A percentile compares a stretch with the other conserved stretches of the same genome.
Evolutionary conservation across 2,329 filamentous ascomycete genomes (phyloP).

Genomic region (Xylaria multiplex): DNA sequence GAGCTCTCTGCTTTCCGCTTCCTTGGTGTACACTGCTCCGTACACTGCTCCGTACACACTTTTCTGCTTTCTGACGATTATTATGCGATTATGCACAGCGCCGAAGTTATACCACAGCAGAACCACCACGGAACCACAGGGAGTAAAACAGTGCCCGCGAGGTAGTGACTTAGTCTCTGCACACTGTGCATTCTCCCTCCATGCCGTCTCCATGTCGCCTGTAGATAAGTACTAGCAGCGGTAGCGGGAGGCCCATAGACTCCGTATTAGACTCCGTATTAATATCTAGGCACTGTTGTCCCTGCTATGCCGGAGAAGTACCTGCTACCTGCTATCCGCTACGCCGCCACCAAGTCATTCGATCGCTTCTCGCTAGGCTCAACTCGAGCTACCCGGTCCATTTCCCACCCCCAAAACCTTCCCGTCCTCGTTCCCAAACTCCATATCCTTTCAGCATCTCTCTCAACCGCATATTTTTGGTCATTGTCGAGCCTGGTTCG

Average conservation of each 20-base stretch:
- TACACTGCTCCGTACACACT: too few species aligned
- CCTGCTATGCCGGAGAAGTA: not conserved
- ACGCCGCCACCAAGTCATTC: conserved; percentile 31
- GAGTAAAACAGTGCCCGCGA: not conserved
- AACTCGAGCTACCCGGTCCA: conserved; percentile 18
- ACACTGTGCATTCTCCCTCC: not conserved
- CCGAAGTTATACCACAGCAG: conserved; percentile 11
- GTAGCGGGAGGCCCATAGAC: not conserved
- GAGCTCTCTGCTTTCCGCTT: conserved; percentile 8
- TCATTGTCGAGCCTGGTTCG: conserved; percentile 28
- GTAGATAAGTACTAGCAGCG: too few species aligned
- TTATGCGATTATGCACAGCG: conserved; percentile 12
- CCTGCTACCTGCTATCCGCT: conserved; percentile 3
- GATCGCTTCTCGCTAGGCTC: conserved; percentile 19
- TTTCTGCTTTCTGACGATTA: conserved; percentile 1
- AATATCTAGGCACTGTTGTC: conserved; percentile 18
- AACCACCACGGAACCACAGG: not conserved
- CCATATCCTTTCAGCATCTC: conserved; percentile 31
- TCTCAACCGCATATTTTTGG: conserved; percentile 31
- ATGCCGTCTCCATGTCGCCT: too few species aligned
- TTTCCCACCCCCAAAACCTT: conserved; percentile 33
- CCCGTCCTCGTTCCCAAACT: conserved; percentile 36
- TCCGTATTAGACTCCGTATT: conserved; percentile 11
- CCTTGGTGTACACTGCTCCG: too few species aligned
- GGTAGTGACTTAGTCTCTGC: not conserved